Base-by-base conservation (phyloP, 352 stramenopile species). In the Phytophthora sp. region DNA sequence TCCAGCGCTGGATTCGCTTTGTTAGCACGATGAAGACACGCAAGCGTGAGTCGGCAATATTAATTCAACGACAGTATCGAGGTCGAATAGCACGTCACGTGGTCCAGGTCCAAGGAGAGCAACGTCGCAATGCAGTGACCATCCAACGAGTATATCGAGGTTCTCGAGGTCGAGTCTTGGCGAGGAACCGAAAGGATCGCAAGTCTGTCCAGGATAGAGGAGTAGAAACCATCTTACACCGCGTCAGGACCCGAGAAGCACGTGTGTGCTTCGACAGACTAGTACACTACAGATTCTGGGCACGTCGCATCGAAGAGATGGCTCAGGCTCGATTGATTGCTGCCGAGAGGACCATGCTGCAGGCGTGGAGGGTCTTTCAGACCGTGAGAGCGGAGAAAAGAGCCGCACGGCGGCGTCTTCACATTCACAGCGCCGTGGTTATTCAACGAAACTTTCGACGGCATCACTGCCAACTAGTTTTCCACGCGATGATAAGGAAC, bases 361-460 rank as follows among this genome's bases (percentile, higher is more conserved):
- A 38, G 11, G 64, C 59, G 2, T 84, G 83, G 60, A 26, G 20
- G 1, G 4, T 3, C 0, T 82, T 82, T 23, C 52, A 57, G 0
- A 29, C 44, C 2, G 41, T 75, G 18, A 75, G 63, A 26, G 77
- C 73, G 11, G 68, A 79, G 24, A 88, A 86, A 51, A 67, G 79
- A 16, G 66, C 71, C 18, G 74, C 66, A 29, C 60, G 74, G 0
- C 12, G 76, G 1, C 66, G 73, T 20, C 69, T 71, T 1, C 68
- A 66, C 13, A 80, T 84, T 30, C 45, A 75, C 9, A 80, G 69
- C 12, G 80, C 84, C 7, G 63, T 76, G 7, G 21, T 77, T 9
- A 95, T 96, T 36, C 89, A 96, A 56, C 76, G 85, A 15, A 77
- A 87, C 26, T 92, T 77, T 52, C 79, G 82, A 4, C 78, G 82